These are phyloP conservation scores for Penicillium janthinellum DNA, from an alignment of 2,329 filamentous ascomycete genomes.

Conservation along the genomic window DNA sequence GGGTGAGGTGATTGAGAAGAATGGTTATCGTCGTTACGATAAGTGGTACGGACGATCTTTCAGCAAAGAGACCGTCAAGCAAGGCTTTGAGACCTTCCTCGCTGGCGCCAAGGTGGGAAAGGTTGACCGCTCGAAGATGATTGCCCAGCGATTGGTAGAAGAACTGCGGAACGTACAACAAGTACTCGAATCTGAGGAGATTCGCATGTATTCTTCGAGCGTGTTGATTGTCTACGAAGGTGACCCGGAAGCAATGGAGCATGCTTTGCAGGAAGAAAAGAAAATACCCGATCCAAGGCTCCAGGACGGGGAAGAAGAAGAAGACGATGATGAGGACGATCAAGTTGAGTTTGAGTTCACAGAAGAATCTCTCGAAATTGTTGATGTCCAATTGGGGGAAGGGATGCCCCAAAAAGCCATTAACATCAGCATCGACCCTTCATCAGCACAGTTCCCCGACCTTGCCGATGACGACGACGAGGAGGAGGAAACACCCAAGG, in stretches of 20 bases:
- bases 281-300: slow-evolving; percentile 31
- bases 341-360: slow-evolving; percentile 33
- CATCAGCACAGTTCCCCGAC: slow-evolving; percentile 47
- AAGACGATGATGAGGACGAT: slow-evolving; percentile 33
- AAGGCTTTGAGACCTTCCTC: slow-evolving; percentile 62
- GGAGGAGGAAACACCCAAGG: slow-evolving; percentile 61
- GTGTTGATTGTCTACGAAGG: slow-evolving; percentile 69
- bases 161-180: slow-evolving; percentile 49
- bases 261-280: slow-evolving; percentile 49
- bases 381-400: slow-evolving; percentile 34
- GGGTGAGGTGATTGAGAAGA: slow-evolving; percentile 48
- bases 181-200: slow-evolving; percentile 59
- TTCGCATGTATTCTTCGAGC: slow-evolving; percentile 68
- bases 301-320: slow-evolving; percentile 36
- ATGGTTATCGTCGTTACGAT: slow-evolving; percentile 62
- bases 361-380: slow-evolving; percentile 35
- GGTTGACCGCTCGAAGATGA: slow-evolving; percentile 46
- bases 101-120: slow-evolving; percentile 46
- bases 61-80: slow-evolving; percentile 55
- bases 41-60: slow-evolving; percentile 67
- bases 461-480: slow-evolving; percentile 52
- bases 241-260: slow-evolving; percentile 57
- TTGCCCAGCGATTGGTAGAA: slow-evolving; percentile 45
- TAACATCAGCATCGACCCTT: slow-evolving; percentile 39
- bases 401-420: slow-evolving; percentile 35